Conservation (phyloP, 345 rosid genomes). For the Populus tremula region DNA sequence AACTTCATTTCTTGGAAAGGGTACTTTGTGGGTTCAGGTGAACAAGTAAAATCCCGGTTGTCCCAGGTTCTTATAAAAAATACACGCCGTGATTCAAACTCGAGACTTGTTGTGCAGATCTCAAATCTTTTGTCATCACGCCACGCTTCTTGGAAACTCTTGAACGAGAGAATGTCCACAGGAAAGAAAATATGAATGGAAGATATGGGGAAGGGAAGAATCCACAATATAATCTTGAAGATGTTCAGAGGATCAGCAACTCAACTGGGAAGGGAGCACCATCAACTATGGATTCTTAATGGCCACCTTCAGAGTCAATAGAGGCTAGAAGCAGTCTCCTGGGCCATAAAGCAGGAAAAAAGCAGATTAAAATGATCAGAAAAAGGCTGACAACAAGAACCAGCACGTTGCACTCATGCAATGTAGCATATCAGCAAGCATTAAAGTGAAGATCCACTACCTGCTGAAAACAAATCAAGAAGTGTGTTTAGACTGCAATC, state of each 20-base stretch:
- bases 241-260: neutral
- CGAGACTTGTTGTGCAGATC: too few species aligned
- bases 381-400: neutral
- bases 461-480: neutral
- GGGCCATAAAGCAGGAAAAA: neutral
- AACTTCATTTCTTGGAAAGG: too few species aligned
- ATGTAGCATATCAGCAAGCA: neutral
- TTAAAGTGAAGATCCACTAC: neutral
- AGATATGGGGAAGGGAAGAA: neutral
- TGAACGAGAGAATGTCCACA: neutral
- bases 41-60: too few species aligned
- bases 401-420: neutral
- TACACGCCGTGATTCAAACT: too few species aligned
- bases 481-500: neutral
- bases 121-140: too few species aligned
- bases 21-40: too few species aligned
- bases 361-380: neutral
- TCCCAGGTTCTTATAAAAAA: rapidly evolving
- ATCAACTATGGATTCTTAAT: neutral
- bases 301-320: neutral
- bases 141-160: too few species aligned
- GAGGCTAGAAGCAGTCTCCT: neutral
- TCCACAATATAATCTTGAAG: neutral
- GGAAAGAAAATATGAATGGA: neutral
- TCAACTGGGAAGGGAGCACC: neutral